Base-by-base conservation (phyloP, 2,329 filamentous ascomycete species). In the Elsinoe fawcettii region DNA sequence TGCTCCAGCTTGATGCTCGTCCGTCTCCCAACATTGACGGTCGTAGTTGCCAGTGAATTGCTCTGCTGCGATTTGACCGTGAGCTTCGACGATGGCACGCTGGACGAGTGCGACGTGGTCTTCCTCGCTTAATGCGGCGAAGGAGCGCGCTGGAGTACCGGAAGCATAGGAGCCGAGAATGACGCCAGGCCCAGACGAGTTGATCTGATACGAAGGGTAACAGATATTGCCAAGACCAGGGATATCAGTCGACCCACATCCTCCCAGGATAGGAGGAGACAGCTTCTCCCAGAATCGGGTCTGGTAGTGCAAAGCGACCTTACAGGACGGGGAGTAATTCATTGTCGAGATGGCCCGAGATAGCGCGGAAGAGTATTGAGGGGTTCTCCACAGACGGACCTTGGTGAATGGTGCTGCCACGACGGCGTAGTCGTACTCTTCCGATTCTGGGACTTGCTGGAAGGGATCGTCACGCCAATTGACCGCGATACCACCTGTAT, bases 161-260 rank as follows among this genome's bases (percentile, higher is more conserved):
- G 73, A 75, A 30, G 73, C 64, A 70, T 87, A 87, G 20, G 76
- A 80, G 1, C 74, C 84, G 1, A 87, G 75, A 43, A 87, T 76
- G 0, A 82, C 77, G 5, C 83, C 84, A 0, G 81, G 82, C 0
- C 82, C 79, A 0, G 79, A 81, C 39, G 77, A 76, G 71, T 87
- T 87, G 67, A 87, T 73, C 60, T 81, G 75, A 72, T 86, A 87
- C 5, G 79, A 78, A 0, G 85, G 85, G 68, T 87, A 88, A 74
- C 83, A 87, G 60, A 86, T 75, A 46, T 70, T 76, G 22, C 82
- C 80, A 56, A 87, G 76, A 23, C 81, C 80, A 0, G 81, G 76
- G 56, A 86, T 84, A 61, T 86, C 79, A 1, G 76, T 78, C 0
- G 75, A 75, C 46, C 78, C 80, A 65, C 84, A 87, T 5, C 83